Base-by-base conservation (phyloP, 2,329 filamentous ascomycete genomes). In the Xylaria sp. region DNA sequence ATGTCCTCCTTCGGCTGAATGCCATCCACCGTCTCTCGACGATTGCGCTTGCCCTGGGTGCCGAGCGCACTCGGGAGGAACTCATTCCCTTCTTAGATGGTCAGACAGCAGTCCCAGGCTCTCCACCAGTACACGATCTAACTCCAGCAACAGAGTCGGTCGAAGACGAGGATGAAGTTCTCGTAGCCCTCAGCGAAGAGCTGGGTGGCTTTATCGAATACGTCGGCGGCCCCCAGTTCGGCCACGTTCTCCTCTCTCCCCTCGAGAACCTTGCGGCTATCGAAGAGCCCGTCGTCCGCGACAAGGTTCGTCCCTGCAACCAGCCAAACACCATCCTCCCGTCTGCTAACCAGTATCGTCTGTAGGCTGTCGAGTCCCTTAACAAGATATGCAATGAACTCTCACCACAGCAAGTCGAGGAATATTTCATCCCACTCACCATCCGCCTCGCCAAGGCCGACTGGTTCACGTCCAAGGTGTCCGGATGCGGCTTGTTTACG, bases 391-490 rank as follows among this genome's bases (percentile, higher is more conserved):
- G 94, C 83, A 86, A 87, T 71, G 87, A 96, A 72, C 84, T 99
- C 51, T 96, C 92, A 46, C 80, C 91, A 66, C 84, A 91, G 74
- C 94, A 99, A 79, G 88, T 97, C 71, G 94, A 99, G 80, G 91
- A 97, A 69, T 90, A 92, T 76, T 97, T 97, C 78, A 93, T 99
- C 66, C 94, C 94, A 59, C 88, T 99, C 70, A 92, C 92, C 56
- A 85, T 96, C 70, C 91, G 94, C 71, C 90, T 99, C 58, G 95
- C 94, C 63, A 99, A 97, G 83, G 94, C 94, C 76, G 94, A 99
- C 78, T 99, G 94, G 94, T 99, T 99, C 76, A 99, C 94, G 53
- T 97, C 94, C 62, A 99, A 97, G 79, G 94, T 99, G 62, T 99
- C 94, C 26, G 94, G 93, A 59, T 96, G 93, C 62, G 94, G 94